Conservation (phyloP, 306 rosid species). For the Vigna angularis region DNA sequence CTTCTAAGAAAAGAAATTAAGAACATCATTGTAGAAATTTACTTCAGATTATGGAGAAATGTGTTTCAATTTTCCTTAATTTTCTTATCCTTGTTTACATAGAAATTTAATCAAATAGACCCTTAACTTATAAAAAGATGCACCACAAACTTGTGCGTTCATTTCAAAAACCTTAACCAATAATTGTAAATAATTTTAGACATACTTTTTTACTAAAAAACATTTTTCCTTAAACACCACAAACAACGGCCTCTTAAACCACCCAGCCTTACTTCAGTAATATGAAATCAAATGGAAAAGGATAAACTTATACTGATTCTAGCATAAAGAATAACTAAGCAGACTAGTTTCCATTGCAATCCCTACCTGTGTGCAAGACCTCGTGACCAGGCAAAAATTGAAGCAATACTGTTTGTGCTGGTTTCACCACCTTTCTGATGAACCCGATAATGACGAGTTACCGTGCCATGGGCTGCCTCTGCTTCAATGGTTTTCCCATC, state of each 20-base stretch:
- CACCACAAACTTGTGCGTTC: background rate
- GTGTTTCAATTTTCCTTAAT: no score
- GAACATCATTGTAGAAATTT: no score
- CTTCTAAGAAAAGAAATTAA: no score
- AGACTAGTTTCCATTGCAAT: conserved; percentile 26
- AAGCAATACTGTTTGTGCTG: conserved; percentile 98
- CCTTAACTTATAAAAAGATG: background rate
- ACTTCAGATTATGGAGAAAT: no score
- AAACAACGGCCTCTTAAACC: conserved; percentile 3
- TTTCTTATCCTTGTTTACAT: no score
- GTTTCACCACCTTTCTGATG: conserved; percentile 99
- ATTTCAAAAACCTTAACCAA: background rate
- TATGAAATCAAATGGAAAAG: conserved; percentile 14
- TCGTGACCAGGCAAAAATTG: conserved; percentile 95
- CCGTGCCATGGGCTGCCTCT: conserved; percentile 99
- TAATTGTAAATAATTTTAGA: background rate
- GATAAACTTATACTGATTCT: background rate
- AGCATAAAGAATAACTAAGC: background rate
- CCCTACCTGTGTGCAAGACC: conserved; percentile 91
- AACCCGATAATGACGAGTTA: conserved; percentile 90
- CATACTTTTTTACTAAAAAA: background rate
- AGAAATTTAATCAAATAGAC: no score
- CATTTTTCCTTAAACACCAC: background rate
- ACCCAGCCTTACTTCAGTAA: conserved; percentile 4
- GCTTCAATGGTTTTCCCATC: conserved; percentile 98